A percentile compares a stretch with the other conserved stretches of the same genome.
phyloP scores from a whole-genome alignment of 306 rosid genomes.

The Datisca glomerata region DNA sequence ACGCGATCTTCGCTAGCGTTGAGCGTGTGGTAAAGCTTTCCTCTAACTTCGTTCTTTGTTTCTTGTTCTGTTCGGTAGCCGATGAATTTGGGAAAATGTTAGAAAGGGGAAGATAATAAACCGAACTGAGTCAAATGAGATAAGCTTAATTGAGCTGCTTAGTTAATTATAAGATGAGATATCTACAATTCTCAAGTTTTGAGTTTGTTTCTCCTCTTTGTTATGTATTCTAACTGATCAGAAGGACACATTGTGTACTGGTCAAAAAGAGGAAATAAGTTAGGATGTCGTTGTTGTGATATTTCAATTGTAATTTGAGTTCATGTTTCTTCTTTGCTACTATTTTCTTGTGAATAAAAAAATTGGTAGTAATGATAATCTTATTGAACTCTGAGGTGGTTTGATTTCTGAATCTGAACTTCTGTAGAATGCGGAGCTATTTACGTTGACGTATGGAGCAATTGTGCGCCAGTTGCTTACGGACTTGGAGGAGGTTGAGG shows the following conservation, averaged over 20 bases:
- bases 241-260: too few species aligned
- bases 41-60: neutral
- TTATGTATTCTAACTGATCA: neutral
- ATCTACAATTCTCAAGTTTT: too few species aligned
- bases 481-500: conserved; percentile 96
- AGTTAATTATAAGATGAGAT: too few species aligned
- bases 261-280: too few species aligned
- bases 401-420: conserved; percentile 2
- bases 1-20: conserved; percentile 78
- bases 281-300: too few species aligned
- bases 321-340: neutral
- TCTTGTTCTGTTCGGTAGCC: neutral
- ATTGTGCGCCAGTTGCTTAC: conserved; percentile 96
- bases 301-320: neutral
- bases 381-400: too few species aligned
- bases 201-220: neutral
- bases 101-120: neutral
- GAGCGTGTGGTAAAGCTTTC: conserved; percentile 73
- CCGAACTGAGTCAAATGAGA: neutral
- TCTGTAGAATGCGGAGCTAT: conserved; percentile 81
- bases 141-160: neutral
- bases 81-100: neutral
- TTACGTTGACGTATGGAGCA: conserved; percentile 99
- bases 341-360: neutral
- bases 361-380: neutral